Percentiles rank a stretch among this genome's conserved stretches.
phyloP scores from a whole-genome alignment of 768 basidiomycete species.

The Saitozyma podzolica region DNA sequence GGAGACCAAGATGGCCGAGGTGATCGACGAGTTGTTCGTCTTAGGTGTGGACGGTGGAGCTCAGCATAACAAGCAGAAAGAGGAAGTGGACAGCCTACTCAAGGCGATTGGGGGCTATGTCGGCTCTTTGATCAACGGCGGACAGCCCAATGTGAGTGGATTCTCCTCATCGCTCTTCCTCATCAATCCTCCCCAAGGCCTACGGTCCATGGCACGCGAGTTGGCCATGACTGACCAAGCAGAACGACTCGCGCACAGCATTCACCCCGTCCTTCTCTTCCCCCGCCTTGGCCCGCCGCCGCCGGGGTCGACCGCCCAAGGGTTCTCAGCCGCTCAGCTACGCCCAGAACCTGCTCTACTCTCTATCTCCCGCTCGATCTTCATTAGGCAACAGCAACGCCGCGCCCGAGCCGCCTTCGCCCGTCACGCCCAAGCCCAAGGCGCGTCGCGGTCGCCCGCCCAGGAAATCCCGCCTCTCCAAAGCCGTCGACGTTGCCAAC shows the following conservation, averaged over 20 bases:
- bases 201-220: neutral
- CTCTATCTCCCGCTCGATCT: conserved; percentile 20
- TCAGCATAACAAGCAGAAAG: conserved; percentile 14
- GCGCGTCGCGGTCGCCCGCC: neutral
- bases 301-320: conserved; percentile 42
- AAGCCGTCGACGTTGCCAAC: neutral
- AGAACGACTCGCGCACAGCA: conserved; percentile 1
- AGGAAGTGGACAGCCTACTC: conserved; percentile 18
- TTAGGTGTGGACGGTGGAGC: conserved; percentile 13
- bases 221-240: neutral
- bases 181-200: neutral
- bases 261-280: conserved; percentile 26
- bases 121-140: conserved; percentile 22
- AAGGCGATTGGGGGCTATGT: conserved; percentile 31
- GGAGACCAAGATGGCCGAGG: conserved; percentile 18
- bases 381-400: conserved; percentile 3
- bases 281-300: conserved; percentile 36
- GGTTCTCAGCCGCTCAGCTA: conserved; percentile 10
- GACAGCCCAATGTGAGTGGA: conserved; percentile 13
- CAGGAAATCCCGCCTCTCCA: neutral
- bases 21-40: conserved; percentile 23
- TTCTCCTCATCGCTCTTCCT: neutral
- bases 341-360: conserved; percentile 16
- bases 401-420: neutral
- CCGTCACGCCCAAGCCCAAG: neutral